These are phyloP conservation scores for Porphyra umbilicalis DNA, from an alignment of 31 red algal genomes.

Conservation along the genomic window DNA sequence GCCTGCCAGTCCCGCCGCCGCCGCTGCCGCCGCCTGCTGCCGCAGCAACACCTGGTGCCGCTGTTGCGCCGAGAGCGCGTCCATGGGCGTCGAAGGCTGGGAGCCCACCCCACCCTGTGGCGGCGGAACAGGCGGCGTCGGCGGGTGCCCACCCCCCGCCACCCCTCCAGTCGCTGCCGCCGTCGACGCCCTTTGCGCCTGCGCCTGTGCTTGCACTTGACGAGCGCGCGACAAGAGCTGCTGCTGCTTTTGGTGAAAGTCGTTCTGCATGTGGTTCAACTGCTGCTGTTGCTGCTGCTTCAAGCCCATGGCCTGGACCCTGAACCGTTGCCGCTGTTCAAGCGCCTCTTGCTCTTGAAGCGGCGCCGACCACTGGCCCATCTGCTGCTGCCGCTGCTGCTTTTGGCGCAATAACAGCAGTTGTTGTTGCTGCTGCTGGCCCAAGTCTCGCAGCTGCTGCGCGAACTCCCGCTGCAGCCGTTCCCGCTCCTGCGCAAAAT, in stretches of 20 bases:
- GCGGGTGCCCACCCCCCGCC: background rate
- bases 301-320: background rate
- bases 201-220: background rate
- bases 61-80: background rate
- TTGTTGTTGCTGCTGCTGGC: constrained; percentile 23
- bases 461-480: constrained; percentile 10
- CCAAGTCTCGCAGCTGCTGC: constrained; percentile 33
- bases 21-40: background rate
- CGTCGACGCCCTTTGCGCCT: background rate
- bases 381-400: background rate
- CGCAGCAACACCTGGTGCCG: background rate
- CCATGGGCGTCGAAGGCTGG: background rate
- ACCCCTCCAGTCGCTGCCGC: background rate
- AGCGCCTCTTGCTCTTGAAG: background rate
- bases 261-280: background rate
- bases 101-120: background rate
- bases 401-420: background rate
- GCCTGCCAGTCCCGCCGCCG: background rate
- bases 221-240: constrained; percentile 1
- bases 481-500: constrained; percentile 11
- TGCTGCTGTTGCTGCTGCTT: background rate
- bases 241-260: constrained; percentile 17
- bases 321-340: background rate
- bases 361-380: background rate
- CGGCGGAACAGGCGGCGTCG: background rate